These are phyloP conservation scores for Coelastrella sp. DNA, from an alignment of 139 green algal genomes.

Conservation along the genomic window DNA sequence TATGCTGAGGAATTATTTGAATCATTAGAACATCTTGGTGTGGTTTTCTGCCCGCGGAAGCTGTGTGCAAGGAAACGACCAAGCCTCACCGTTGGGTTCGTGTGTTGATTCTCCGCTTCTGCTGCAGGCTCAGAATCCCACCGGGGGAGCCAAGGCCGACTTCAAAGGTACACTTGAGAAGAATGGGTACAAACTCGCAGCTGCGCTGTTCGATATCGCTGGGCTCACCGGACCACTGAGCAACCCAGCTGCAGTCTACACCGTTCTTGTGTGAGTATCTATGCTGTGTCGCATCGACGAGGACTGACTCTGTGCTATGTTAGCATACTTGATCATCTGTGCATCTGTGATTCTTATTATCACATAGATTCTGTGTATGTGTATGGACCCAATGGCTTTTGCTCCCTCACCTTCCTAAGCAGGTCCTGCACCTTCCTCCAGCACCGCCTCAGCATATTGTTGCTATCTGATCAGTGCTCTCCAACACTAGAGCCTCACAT, in stretches of 20 bases:
- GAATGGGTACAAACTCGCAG: background rate
- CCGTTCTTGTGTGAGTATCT: slow-evolving; percentile 35
- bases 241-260: slow-evolving; percentile 17
- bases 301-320: too few species aligned
- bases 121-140: slow-evolving; percentile 32
- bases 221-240: background rate
- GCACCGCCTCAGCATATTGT: too few species aligned
- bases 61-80: too few species aligned
- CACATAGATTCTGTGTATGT: too few species aligned
- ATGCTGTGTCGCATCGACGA: too few species aligned
- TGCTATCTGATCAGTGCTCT: too few species aligned
- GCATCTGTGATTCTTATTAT: too few species aligned
- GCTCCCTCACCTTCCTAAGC: too few species aligned
- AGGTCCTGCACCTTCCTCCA: too few species aligned
- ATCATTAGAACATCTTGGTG: background rate
- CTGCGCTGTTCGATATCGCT: slow-evolving; percentile 18
- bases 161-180: background rate
- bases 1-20: background rate
- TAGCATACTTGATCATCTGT: too few species aligned
- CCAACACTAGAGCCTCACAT: background rate
- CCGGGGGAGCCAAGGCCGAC: slow-evolving; percentile 12
- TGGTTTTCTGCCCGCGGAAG: background rate
- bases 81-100: background rate
- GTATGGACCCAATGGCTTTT: too few species aligned
- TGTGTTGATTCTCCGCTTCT: background rate